phyloP scores from a whole-genome alignment of 2,329 filamentous ascomycete species.

The Talaromyces funiculosus region DNA sequence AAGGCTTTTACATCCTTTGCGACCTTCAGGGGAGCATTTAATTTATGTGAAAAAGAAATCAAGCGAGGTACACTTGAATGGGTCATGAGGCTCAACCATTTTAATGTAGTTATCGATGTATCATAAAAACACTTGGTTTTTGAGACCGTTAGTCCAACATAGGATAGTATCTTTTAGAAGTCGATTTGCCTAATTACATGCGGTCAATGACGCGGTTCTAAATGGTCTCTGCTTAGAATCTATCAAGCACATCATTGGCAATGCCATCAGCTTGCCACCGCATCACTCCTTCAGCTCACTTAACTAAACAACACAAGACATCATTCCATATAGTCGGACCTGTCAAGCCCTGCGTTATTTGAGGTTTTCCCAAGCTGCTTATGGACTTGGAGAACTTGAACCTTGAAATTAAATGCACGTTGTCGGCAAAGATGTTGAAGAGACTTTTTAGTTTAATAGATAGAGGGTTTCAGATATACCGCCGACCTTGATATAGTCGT shows the following conservation, averaged over 20 bases:
- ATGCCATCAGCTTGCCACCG: too few relatives aligned
- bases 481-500: background rate
- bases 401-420: too few relatives aligned
- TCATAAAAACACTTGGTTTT: too few relatives aligned
- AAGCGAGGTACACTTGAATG: background rate
- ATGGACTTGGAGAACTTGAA: too few relatives aligned
- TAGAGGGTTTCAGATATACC: background rate
- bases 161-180: background rate
- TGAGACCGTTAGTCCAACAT: background rate
- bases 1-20: conserved; percentile 37
- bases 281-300: too few relatives aligned
- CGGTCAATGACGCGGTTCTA: background rate
- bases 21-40: conserved; percentile 43
- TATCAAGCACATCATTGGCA: background rate
- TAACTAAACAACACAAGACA: background rate
- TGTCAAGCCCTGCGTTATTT: background rate
- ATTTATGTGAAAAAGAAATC: background rate
- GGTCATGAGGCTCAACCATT: background rate
- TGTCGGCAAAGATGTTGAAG: background rate
- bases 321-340: background rate
- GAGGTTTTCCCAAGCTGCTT: background rate
- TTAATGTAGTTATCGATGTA: too few relatives aligned
- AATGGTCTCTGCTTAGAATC: background rate
- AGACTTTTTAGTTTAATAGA: background rate
- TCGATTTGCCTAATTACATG: background rate